These are phyloP conservation scores for Oemleria cerasiformis DNA, from an alignment of 306 rosid genomes.

Conservation along the genomic window DNA sequence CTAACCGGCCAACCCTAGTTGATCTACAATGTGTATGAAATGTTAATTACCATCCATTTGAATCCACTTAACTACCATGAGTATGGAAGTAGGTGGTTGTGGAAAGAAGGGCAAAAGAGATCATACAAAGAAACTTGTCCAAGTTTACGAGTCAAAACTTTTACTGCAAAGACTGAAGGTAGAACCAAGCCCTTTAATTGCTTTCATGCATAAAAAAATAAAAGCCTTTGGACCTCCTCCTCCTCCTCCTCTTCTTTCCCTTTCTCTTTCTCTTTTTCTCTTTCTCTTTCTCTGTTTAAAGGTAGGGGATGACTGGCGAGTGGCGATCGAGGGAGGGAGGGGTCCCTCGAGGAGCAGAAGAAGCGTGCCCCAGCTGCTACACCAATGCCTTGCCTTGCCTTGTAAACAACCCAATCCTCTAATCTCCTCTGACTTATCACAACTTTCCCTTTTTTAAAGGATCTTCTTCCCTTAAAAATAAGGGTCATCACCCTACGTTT, in stretches of 20 bases:
- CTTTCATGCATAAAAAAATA: constrained; percentile 4
- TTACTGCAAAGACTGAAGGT: constrained; percentile 40
- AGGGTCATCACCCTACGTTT: constrained; percentile 24
- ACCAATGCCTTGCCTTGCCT: constrained; percentile 39
- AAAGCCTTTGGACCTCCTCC: constrained; percentile 26
- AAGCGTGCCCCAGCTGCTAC: constrained; percentile 55
- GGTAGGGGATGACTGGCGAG: neutral
- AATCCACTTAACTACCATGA: too few relatives aligned
- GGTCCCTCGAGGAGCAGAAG: constrained; percentile 36
- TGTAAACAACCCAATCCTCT: constrained; percentile 62
- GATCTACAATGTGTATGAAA: too few relatives aligned
- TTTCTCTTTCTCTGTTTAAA: constrained; percentile 29
- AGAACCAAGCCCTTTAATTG: constrained; percentile 21
- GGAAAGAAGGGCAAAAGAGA: constrained; percentile 12
- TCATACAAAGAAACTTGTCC: constrained; percentile 22
- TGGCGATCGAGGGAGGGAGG: constrained; percentile 18
- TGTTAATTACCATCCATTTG: too few relatives aligned
- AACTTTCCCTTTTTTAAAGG: constrained; percentile 22
- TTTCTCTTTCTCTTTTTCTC: too few relatives aligned
- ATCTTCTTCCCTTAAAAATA: constrained; percentile 4
- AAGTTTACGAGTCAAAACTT: constrained; percentile 65
- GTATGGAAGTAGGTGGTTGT: too few relatives aligned
- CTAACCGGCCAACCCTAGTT: too few relatives aligned
- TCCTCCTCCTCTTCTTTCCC: neutral
- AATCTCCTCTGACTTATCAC: constrained; percentile 49